A percentile compares a stretch with the other conserved stretches of the same genome.
These are phyloP conservation scores for Nematodospora valgi DNA, from an alignment of 805 yeast genomes.

Conservation along the genomic window DNA sequence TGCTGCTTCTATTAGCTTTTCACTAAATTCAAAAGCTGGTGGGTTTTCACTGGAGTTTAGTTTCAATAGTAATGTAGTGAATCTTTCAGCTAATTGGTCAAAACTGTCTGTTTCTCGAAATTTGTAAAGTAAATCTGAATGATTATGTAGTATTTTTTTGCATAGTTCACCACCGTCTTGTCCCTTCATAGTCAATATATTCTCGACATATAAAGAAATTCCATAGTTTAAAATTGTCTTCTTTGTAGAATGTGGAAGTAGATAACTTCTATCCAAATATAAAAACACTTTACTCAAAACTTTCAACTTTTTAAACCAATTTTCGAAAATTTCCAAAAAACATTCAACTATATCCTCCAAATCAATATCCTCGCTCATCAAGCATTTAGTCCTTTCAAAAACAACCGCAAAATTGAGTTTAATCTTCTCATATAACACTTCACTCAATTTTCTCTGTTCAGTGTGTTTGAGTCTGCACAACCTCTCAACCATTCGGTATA, in stretches of 20 bases:
- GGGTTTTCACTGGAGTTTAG: slow-evolving; percentile 16
- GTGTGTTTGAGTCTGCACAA: slow-evolving; percentile 28
- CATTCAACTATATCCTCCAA: background rate
- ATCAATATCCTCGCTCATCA: background rate
- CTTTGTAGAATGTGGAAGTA: slow-evolving; percentile 29
- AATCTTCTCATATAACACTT: slow-evolving; percentile 12
- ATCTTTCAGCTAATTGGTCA: slow-evolving; percentile 7
- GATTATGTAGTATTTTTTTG: slow-evolving; percentile 9
- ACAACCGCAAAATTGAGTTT: no score
- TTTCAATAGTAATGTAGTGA: slow-evolving; percentile 15
- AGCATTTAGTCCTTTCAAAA: background rate
- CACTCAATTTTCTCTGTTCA: slow-evolving; percentile 29
- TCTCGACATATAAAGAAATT: slow-evolving; percentile 8
- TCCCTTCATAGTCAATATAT: background rate
- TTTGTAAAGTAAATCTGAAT: slow-evolving; percentile 10
- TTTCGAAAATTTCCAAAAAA: slow-evolving; percentile 15
- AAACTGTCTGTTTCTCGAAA: background rate
- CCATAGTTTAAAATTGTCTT: slow-evolving; percentile 25
- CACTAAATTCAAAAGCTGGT: slow-evolving; percentile 7
- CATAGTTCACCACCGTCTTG: slow-evolving; percentile 5
- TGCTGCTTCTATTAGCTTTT: slow-evolving; percentile 12
- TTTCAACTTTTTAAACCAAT: slow-evolving; percentile 23
- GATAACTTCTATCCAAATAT: slow-evolving; percentile 34
- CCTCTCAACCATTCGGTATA: slow-evolving; percentile 27
- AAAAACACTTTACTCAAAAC: slow-evolving; percentile 28